Base-by-base conservation (phyloP, 306 rosid species). In the Acacia melanoxylon region DNA sequence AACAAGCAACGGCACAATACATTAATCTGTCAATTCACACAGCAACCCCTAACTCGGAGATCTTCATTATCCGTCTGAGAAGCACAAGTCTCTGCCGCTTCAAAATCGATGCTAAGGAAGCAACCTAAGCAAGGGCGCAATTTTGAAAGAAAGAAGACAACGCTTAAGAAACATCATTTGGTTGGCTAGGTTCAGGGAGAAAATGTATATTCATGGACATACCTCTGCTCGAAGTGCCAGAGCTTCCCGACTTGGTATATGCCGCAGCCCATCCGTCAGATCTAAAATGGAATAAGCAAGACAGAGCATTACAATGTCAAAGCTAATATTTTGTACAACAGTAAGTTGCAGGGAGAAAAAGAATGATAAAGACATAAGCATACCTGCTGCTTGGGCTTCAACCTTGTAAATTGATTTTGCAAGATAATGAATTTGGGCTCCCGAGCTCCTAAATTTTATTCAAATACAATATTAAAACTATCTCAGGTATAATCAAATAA, bases 161-260 rank as follows among this genome's bases (percentile, higher is more conserved):
- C 29, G 22, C 49, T 54, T 42, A 25, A 83, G 78, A 20, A 72
- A 62, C 75, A 41, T 61, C 51, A 48, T 66, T 61, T 27, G 44
- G 45, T 51, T 22, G 35, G 41, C 83, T 24, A 68, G 56, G 61
- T 40, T 82, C 8, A n/a, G 40, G 48, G n/a, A 62, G 67, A 77
- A n/a, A 40, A 70, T 66, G 45, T 33, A 35, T 33, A 72, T 11
- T 71, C 42, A 42, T 58, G 42, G 79, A 48, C 96, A 88, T 83
- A 82, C 98, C 94, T 95, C 98, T 66, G 95, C 93, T 81, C 98
- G 87, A 80, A 95, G 97, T 78, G 90, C 86, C 84, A 95, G 80
- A 77, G 98, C 82, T 54, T 93, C 97, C 66, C 98, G 88, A 33
- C 90, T 86, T 25, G 97, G 94, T 49, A 88, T 85, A 82, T 93